These are phyloP conservation scores for Ottelia alismoides DNA, from an alignment of 106 monocot species.

Conservation along the genomic window DNA sequence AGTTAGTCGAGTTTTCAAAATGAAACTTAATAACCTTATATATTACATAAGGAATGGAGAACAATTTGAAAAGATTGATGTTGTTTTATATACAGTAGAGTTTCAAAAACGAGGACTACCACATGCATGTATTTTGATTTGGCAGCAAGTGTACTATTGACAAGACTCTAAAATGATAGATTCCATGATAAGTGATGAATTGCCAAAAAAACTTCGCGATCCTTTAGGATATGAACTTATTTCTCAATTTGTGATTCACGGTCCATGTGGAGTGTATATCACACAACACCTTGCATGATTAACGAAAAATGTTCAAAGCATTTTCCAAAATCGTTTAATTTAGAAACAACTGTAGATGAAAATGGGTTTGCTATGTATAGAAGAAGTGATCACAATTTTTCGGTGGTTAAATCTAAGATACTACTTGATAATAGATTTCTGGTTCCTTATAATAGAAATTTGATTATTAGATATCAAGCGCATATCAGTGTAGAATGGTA, in stretches of 20 bases:
- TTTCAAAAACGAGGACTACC: slow-evolving; percentile 18
- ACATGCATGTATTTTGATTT: slow-evolving; percentile 14
- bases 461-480: too few species aligned
- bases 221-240: not conserved
- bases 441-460: too few species aligned
- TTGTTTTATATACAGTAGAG: slow-evolving; percentile 7
- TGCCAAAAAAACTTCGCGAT: slow-evolving; percentile 3
- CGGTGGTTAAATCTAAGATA: too few species aligned
- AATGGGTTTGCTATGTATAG: slow-evolving; percentile 8
- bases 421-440: too few species aligned
- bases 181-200: slow-evolving; percentile 5
- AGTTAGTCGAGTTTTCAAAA: slow-evolving; percentile 7
- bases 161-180: not conserved
- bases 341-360: not conserved
- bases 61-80: not conserved
- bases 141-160: not conserved
- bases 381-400: slow-evolving; percentile 5
- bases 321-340: slow-evolving; percentile 10
- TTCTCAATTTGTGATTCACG: slow-evolving; percentile 9
- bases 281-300: slow-evolving; percentile 4
- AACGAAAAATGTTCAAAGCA: slow-evolving; percentile 12
- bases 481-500: too few species aligned
- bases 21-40: slow-evolving; percentile 11
- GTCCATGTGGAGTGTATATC: slow-evolving; percentile 1
- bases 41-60: slow-evolving; percentile 6